phyloP scores from a whole-genome alignment of 495 filamentous ascomycete genomes.

The Annulohypoxylon nitens region DNA sequence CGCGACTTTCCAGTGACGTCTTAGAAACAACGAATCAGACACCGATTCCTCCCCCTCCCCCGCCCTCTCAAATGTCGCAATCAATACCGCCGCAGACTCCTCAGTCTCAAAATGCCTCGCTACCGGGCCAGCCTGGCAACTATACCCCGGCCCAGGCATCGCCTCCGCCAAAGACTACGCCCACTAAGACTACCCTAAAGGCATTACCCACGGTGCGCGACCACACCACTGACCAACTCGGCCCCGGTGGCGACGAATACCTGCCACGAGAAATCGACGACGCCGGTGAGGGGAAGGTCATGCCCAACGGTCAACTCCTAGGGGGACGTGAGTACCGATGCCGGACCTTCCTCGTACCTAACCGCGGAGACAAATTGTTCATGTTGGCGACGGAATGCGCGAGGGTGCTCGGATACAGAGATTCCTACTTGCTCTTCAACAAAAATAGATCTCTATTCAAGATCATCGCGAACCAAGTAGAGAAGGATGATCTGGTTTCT shows the following conservation, averaged over 20 bases:
- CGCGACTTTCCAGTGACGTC: conserved; percentile 60
- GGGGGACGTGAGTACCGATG: conserved; percentile 92
- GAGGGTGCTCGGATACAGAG: conserved; percentile 91
- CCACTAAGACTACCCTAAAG: conserved; percentile 92
- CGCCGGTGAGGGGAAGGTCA: conserved; percentile 93
- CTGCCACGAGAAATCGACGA: conserved; percentile 93
- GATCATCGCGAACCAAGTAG: conserved; percentile 95
- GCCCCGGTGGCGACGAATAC: conserved; percentile 93
- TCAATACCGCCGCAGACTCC: conserved; percentile 78
- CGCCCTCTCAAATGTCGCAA: conserved; percentile 55
- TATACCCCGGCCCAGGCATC: conserved; percentile 78
- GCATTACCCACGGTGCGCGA: conserved; percentile 95
- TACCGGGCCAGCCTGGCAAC: conserved; percentile 69
- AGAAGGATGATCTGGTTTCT: conserved; percentile 95
- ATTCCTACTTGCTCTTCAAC: conserved; percentile 98
- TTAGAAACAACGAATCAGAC: conserved; percentile 65
- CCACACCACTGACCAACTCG: conserved; percentile 97
- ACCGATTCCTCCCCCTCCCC: conserved; percentile 58
- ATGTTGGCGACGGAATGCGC: conserved; percentile 99
- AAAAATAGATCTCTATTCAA: conserved; percentile 98
- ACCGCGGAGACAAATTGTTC: conserved; percentile 92
- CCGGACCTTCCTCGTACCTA: conserved; percentile 91
- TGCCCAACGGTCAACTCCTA: conserved; percentile 81
- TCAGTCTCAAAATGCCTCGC: conserved; percentile 75
- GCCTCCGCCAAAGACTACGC: conserved; percentile 82